A percentile compares a stretch with the other conserved stretches of the same genome.
phyloP scores from a whole-genome alignment of 768 basidiomycete species.

The Filobasidium wieringae region DNA sequence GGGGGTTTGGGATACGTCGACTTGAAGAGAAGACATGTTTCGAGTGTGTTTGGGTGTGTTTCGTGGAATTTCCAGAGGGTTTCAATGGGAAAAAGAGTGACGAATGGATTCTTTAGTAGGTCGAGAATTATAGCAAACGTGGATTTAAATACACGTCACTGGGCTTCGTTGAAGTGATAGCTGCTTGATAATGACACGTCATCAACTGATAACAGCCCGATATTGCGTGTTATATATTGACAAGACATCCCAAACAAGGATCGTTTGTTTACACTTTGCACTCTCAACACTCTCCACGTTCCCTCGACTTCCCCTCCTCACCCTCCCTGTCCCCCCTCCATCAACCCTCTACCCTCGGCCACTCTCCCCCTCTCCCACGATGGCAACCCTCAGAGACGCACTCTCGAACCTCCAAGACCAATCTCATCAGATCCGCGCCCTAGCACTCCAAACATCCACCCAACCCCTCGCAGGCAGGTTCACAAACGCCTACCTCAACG shows the following conservation, averaged over 20 bases:
- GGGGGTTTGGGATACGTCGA: constrained; percentile 7
- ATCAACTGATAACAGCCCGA: too few relatives aligned
- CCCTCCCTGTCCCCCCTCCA: not conserved
- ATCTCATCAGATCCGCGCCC: not conserved
- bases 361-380: not conserved
- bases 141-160: too few relatives aligned
- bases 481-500: constrained; percentile 6
- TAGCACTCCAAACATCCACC: constrained; percentile 1
- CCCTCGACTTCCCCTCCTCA: too few relatives aligned
- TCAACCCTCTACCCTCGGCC: too few relatives aligned
- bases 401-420: constrained; percentile 5
- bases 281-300: too few relatives aligned
- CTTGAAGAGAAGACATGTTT: constrained; percentile 1
- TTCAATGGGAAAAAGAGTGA: too few relatives aligned
- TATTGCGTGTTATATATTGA: too few relatives aligned
- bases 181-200: not conserved
- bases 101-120: not conserved
- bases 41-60: not conserved
- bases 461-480: constrained; percentile 5
- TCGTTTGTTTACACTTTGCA: too few relatives aligned
- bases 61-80: not conserved
- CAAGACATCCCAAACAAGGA: not conserved
- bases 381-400: constrained; percentile 1
- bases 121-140: not conserved
- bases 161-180: not conserved